Base-by-base conservation (phyloP, 2,329 filamentous ascomycete genomes). In the Tolypocladium tundrense region DNA sequence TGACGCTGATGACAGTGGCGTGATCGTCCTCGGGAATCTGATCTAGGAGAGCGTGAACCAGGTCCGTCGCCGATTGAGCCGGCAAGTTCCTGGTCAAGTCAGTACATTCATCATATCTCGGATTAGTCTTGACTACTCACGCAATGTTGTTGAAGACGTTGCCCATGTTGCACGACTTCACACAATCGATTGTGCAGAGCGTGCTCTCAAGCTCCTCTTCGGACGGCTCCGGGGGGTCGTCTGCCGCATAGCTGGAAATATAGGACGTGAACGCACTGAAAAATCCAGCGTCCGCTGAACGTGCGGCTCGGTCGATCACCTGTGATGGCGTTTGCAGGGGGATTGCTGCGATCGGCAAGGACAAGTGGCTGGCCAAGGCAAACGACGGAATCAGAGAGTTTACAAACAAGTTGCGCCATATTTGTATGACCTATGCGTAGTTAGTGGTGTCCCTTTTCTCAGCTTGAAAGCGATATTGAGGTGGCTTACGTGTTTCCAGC, bases 151-250 rank as follows among this genome's bases (percentile, higher is more conserved):
- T 80, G 64, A 97, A 86, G 3, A 97, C 85, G 61, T 88, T 85
- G 59, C 87, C 85, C 68, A 97, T 88, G 57, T 88, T 86, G 70
- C 94, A 99, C 51, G 91, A 88, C 64, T 90, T 93, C 48, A 99
- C 86, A 67, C 93, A 99, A 70, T 97, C 94, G 3, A 97, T 89
- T 1, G 94, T 93, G 69, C 90, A 94, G 11, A 99, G 78, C 0
- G 94, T 97, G 69, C 94, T 96, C 67, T 99, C 94, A 37, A 99
- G 80, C 70, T 99, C 94, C 69, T 97, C 93, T 63, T 97, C 91
- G 1, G 94, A 97, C 2, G 94, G 94, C 74, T 99, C 94, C 0
- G 94, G 94, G 14, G 94, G 94, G 68, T 99, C 94, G 71, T 97
- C 94, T 13, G 94, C 95, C 48, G 95, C 94, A 70, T 99, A 97